A percentile compares a stretch with the other conserved stretches of the same genome.
Evolutionary conservation across 768 basidiomycete species (phyloP).

Genomic region (Boletales sp.): DNA sequence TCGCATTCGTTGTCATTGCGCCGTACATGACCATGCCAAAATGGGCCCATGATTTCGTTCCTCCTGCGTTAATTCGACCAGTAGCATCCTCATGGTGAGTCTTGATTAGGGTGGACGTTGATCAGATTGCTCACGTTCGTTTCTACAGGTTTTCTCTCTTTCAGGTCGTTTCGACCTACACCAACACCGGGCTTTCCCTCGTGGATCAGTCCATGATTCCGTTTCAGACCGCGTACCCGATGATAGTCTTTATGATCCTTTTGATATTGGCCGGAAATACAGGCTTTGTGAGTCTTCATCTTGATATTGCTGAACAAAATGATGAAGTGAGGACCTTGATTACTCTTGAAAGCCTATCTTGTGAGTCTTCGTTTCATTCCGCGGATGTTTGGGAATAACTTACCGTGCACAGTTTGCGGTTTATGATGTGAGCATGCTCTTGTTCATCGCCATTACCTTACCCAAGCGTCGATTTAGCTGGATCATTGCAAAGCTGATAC

Average conservation of each 20-base stretch:
- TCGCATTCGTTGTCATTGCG: constrained; percentile 69
- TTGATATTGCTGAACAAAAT: neutral
- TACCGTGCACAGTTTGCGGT: constrained; percentile 55
- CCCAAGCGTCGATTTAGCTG: constrained; percentile 50
- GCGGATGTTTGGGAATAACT: neutral
- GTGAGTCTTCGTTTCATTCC: constrained; percentile 45
- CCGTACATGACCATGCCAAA: constrained; percentile 67
- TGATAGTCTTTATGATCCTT: constrained; percentile 69
- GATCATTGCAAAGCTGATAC: constrained; percentile 60
- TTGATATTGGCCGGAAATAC: constrained; percentile 92
- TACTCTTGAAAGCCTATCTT: constrained; percentile 65
- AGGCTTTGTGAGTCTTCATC: constrained; percentile 68
- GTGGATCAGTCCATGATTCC: constrained; percentile 91
- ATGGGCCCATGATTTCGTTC: constrained; percentile 60
- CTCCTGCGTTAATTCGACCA: constrained; percentile 52
- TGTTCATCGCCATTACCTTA: neutral
- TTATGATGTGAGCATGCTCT: constrained; percentile 63
- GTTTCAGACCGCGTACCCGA: constrained; percentile 80
- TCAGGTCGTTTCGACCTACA: constrained; percentile 83
- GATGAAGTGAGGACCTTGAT: neutral
- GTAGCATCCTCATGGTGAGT: constrained; percentile 65
- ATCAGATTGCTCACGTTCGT: neutral
- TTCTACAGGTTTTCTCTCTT: constrained; percentile 73
- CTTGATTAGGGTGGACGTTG: neutral
- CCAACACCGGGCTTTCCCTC: constrained; percentile 84